A percentile compares a stretch with the other conserved stretches of the same genome.
Conservation (phyloP, 108 stramenopile genomes). For the Nannochloropsis salina region DNA sequence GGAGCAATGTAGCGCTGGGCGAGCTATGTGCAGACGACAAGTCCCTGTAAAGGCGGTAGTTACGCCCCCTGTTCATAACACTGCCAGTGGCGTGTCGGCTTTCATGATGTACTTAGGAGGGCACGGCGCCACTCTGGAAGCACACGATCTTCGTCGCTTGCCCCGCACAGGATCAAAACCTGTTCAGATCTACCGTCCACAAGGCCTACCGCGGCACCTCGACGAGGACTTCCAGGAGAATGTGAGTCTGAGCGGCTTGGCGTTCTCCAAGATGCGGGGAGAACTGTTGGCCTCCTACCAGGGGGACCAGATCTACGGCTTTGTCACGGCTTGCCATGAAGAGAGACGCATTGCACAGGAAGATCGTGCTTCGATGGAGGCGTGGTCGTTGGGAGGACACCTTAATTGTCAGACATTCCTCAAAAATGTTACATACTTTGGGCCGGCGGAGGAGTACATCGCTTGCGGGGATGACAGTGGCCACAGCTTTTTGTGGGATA, state of each 20-base stretch:
- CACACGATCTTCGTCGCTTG: neutral
- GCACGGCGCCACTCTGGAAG: neutral
- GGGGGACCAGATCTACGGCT: slow-evolving; percentile 11
- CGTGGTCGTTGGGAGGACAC: neutral
- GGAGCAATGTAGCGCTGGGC: neutral
- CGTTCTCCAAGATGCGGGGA: neutral
- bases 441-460: neutral
- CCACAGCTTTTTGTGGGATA: neutral
- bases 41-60: neutral
- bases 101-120: slow-evolving; percentile 3
- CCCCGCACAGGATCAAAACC: neutral
- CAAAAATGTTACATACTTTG: neutral
- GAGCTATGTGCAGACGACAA: neutral
- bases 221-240: neutral
- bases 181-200: neutral
- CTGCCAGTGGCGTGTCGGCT: neutral
- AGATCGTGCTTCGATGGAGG: neutral
- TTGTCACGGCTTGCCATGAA: neutral
- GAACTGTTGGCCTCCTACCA: neutral
- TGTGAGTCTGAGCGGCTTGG: neutral
- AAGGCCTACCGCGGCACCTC: neutral
- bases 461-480: neutral
- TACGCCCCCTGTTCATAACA: neutral
- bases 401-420: neutral
- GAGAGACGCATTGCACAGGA: too few relatives aligned